Conservation (phyloP, 2,329 filamentous ascomycete species). For the Calonectria henricotiae region DNA sequence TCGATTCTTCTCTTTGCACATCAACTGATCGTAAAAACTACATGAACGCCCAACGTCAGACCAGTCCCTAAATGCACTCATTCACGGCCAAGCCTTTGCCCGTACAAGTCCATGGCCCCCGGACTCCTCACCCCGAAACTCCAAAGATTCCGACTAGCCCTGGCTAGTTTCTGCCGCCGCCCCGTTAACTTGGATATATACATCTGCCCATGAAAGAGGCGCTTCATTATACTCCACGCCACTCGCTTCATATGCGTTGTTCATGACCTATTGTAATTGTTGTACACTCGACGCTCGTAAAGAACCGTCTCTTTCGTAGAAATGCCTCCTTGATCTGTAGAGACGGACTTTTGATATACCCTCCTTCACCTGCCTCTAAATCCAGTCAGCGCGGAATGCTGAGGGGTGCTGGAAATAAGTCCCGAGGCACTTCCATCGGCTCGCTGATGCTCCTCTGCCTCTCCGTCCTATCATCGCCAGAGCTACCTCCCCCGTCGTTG, state of each 20-base stretch:
- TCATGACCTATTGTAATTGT: conserved; percentile 32
- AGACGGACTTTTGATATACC: not conserved
- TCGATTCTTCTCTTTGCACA: conserved; percentile 11
- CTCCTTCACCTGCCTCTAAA: not conserved
- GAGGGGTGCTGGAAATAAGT: conserved; percentile 57
- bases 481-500: conserved; percentile 65
- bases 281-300: conserved; percentile 26
- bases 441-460: conserved; percentile 71
- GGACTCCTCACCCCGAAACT: conserved; percentile 40
- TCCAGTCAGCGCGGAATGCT: conserved; percentile 52
- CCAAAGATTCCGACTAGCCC: conserved; percentile 31
- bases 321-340: not conserved
- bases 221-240: conserved; percentile 15
- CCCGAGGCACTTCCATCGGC: conserved; percentile 57
- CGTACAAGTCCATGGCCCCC: conserved; percentile 21
- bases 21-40: conserved; percentile 10
- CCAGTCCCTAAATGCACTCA: conserved; percentile 28
- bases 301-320: conserved; percentile 10
- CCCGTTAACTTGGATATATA: conserved; percentile 34
- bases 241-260: conserved; percentile 25
- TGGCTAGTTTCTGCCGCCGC: conserved; percentile 18
- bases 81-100: conserved; percentile 22
- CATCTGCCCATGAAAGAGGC: conserved; percentile 31
- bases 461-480: conserved; percentile 71
- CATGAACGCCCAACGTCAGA: conserved; percentile 30